Base-by-base conservation (phyloP, 139 green algal species). In the Asterochloris sp. region DNA sequence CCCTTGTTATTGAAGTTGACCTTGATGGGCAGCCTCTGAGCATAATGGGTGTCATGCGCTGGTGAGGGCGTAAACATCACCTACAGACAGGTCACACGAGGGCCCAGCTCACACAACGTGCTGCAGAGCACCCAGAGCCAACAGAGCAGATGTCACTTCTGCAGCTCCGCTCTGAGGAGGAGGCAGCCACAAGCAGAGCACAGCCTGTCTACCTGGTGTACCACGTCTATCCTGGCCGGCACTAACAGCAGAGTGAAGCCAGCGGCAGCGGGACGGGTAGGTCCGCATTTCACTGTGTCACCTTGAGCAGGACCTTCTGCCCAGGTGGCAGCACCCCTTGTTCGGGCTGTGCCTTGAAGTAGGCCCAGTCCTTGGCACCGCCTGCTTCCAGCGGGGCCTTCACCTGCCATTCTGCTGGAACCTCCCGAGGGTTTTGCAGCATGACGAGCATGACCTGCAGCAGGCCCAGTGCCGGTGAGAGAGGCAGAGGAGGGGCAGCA, bases 371-470 rank as follows among this genome's bases (percentile, higher is more conserved):
- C 79, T 88, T 90, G 69, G 82, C 84, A 23, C 66, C 79, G 68
- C 81, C 84, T 28, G 77, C 80, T 79, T 95, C 92, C 38, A 89
- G 81, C 10, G 92, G 93, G 29, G 83, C 84, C 83, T 94, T 93
- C 80, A 96, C 81, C 16, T 64, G 54, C 88, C 89, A 97, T 38
- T 97, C 92, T 66, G 85, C 87, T 14, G 88, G 82, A 12, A 96
- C 93, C 67, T 90, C 78, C 64, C 87, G 88, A 26, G 87, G 85
- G 84, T 97, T 97, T 82, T 92, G 87, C 78, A 97, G 86, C 84
- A 92, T 87, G 74, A 95, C 82, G 17, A 87, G 92, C 76, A 93
- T 89, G 23, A 93, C 89, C 84, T 88, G 81, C 54, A 73, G 47
- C 47, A 60, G 0, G 38, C 38, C 2, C 38, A 54, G 38, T 54